Evolutionary conservation across 352 stramenopile species (phyloP), one percentile per base, ranked within the genome.

Genomic region (Globisporangium polare): DNA sequence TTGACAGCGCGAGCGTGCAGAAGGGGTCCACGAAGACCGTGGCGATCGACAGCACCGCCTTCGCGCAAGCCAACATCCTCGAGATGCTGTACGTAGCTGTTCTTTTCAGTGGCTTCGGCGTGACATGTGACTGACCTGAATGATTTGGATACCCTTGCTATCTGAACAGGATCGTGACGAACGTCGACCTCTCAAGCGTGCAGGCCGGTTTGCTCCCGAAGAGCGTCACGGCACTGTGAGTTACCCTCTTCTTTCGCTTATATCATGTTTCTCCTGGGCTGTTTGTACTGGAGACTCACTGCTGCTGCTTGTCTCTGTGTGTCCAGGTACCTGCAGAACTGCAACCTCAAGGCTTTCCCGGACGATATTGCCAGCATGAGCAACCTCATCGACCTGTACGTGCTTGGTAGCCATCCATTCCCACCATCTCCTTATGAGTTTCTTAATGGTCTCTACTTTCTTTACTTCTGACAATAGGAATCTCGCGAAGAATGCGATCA

Each of bases 261-360:
- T n/a, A n/a, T n/a, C n/a, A n/a, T n/a, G n/a, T n/a, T n/a, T n/a
- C n/a, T n/a, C n/a, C 27, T 18, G 41, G 20, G 1, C 17, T 45
- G 15, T 8, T 20, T 10, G 39, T 20, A 5, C 37, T 45, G 15
- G n/a, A 13, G 18, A 49, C 17, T 24, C 18, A 49, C 42, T 26
- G 18, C 8, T 49, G 8, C 7, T 49, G 39, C 39, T 45, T 45
- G 39, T 45, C 33, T 45, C 4, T 45, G 5, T 41, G 13, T 45
- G 39, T 45, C 33, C 42, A 91, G 81, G 18, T 74, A 74, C 1
- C 74, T 92, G 64, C 73, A 89, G 26, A 92, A 92, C 66, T 92
- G 83, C 65, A 78, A 81, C 47, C 68, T 92, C 53, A 79, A 58
- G 24, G 69, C 62, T 24, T 49, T 92, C 20, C 78, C 83, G 13